Evolutionary conservation across 805 yeast genomes (phyloP).

Genomic region (Diddensiella santjacobensis): DNA sequence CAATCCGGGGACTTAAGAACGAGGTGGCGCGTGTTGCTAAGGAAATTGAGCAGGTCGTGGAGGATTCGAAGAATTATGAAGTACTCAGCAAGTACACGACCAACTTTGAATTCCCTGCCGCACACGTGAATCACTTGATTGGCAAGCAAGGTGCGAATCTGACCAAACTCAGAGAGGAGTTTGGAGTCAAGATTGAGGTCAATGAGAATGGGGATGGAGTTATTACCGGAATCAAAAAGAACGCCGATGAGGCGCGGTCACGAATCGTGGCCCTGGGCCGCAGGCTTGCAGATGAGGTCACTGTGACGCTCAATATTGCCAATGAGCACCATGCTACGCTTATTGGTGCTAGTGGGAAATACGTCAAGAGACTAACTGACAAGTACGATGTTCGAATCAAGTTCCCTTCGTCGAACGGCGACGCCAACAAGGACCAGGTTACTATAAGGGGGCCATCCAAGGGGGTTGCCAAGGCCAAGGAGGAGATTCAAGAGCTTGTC

Average conservation of each 20-base stretch:
- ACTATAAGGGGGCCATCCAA: conserved; percentile 83
- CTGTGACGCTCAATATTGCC: conserved; percentile 65
- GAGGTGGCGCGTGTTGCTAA: conserved; percentile 55
- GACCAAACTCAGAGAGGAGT: conserved; percentile 64
- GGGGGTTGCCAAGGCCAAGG: conserved; percentile 78
- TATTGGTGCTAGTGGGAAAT: conserved; percentile 79
- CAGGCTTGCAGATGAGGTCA: conserved; percentile 78
- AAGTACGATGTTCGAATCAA: conserved; percentile 78
- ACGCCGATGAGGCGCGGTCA: conserved; percentile 67
- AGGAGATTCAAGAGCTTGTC: conserved; percentile 76
- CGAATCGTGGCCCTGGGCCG: conserved; percentile 57
- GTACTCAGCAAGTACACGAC: conserved; percentile 44
- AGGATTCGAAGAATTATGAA: conserved; percentile 51
- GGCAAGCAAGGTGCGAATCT: conserved; percentile 85
- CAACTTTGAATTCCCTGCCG: conserved; percentile 57
- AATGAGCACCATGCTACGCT: conserved; percentile 72
- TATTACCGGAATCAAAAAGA: conserved; percentile 73
- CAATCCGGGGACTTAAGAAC: conserved; percentile 63
- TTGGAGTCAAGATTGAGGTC: conserved; percentile 72
- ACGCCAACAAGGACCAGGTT: conserved; percentile 49
- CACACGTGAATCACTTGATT: conserved; percentile 71
- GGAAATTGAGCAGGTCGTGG: conserved; percentile 52
- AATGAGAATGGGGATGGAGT: conserved; percentile 54
- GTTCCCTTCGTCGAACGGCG: conserved; percentile 50
- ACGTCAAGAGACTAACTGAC: conserved; percentile 79